Percentiles rank a stretch among this genome's conserved stretches.
Conservation (phyloP, 2,329 filamentous ascomycete genomes). For the Paraconiothyrium sp. region DNA sequence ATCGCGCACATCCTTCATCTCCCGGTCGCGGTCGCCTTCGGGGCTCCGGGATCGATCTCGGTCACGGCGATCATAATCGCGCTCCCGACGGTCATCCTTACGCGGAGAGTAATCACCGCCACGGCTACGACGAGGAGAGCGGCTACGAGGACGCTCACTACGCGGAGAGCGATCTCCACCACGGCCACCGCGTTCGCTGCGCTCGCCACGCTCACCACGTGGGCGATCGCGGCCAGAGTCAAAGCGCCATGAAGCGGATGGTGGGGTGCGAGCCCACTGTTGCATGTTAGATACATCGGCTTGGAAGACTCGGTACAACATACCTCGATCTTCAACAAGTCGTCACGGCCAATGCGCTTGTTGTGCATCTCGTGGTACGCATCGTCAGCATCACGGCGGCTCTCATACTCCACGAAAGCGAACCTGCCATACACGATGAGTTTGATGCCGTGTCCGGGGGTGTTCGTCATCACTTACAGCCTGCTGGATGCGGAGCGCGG, state of each 20-base stretch:
- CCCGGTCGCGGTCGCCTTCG: constrained; percentile 62
- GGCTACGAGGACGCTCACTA: constrained; percentile 48
- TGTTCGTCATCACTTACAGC: constrained; percentile 75
- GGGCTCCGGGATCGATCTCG: constrained; percentile 56
- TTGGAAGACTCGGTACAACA: constrained; percentile 35
- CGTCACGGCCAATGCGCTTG: constrained; percentile 95
- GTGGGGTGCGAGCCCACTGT: constrained; percentile 98
- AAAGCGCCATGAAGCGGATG: constrained; percentile 98
- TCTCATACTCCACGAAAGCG: constrained; percentile 99
- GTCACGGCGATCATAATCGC: constrained; percentile 72
- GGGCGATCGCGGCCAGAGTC: constrained; percentile 72
- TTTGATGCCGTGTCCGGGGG: neutral
- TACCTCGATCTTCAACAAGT: constrained; percentile 97
- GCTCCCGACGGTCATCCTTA: constrained; percentile 77
- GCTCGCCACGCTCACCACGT: constrained; percentile 71
- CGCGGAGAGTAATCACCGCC: constrained; percentile 78
- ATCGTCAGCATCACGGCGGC: constrained; percentile 96
- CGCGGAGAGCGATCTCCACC: constrained; percentile 66
- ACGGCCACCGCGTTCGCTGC: constrained; percentile 68
- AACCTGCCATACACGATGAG: constrained; percentile 67
- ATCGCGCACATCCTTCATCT: constrained; percentile 46
- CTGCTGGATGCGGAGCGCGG: constrained; percentile 92
- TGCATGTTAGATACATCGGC: constrained; percentile 27
- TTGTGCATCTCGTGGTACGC: constrained; percentile 99
- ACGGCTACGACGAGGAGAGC: constrained; percentile 64